Evolutionary conservation across 257 asterid species (phyloP), one percentile per base, ranked within the genome.

Genomic region (Primulina eburnea): DNA sequence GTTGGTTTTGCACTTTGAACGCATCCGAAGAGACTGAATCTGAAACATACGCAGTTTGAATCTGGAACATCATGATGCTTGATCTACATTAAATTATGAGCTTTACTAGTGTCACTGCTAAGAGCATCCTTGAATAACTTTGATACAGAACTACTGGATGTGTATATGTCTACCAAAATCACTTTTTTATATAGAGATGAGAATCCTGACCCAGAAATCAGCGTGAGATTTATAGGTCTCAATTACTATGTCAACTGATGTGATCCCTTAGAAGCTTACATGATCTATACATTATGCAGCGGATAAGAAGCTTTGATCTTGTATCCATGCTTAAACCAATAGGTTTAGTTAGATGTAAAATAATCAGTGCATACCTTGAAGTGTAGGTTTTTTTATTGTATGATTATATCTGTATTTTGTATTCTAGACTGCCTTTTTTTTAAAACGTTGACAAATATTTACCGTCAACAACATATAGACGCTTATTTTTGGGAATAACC

Each of bases 341-440:
- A 52, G 50, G 35, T 34, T 17, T 34, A 37, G 71, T 71, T 38
- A 62, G 38, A 35, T 56, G 34, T 66, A 75, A 61, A 63, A 73
- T 34, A 50, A 57, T 70, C 69, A 53, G 66, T 43, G 30, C 12
- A 24, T 17, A 37, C 8, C 12, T 14, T 64, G 21, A 58, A 70
- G 30, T 12, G 14, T 28, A 55, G 17, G 4, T 30, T 59, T n/a
- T n/a, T 64, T 69, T 7, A 58, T 65, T 20, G 59, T 40, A 34
- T 1, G 50, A 16, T 43, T 9, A 8, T 34, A 34, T 38, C 14
- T 12, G 37, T 24, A 40, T 28, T 34, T 71, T 50, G 62, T 33
- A 18, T 14, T 57, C 24, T 62, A 34, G 55, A 32, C n/a, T 29
- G 29, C 69, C 29, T 21, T 64, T 18, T 26, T 21, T 60, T 59